These are phyloP conservation scores for Cymbidium sinense DNA, from an alignment of 106 monocot genomes.

Conservation along the genomic window DNA sequence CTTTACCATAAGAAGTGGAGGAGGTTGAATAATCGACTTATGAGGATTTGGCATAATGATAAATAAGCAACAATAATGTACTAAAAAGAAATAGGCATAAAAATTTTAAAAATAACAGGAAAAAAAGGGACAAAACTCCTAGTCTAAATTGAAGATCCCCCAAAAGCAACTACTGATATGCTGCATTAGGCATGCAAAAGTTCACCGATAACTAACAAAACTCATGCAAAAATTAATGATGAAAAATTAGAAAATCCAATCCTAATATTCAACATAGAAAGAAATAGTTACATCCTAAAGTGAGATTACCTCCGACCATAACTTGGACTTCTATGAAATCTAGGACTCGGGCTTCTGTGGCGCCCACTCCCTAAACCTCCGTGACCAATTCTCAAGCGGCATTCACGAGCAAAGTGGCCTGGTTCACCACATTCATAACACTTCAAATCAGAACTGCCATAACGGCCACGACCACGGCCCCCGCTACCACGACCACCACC, in stretches of 20 bases:
- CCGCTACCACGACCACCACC: constrained; percentile 42
- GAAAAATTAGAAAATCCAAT: too few relatives aligned
- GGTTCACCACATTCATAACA: constrained; percentile 92
- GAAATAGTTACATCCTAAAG: background rate
- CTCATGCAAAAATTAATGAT: too few relatives aligned
- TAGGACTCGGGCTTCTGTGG: constrained; percentile 57
- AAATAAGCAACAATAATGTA: too few relatives aligned
- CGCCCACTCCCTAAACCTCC: constrained; percentile 67
- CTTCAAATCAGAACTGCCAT: constrained; percentile 58
- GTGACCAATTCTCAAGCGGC: constrained; percentile 66
- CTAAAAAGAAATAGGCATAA: background rate
- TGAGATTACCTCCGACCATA: constrained; percentile 60
- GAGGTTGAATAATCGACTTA: background rate
- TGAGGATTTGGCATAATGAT: background rate
- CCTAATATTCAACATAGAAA: too few relatives aligned
- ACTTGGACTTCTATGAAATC: constrained; percentile 52
- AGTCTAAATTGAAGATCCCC: too few relatives aligned
- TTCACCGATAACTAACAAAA: too few relatives aligned
- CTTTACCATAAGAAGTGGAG: background rate
- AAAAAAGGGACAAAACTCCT: background rate
- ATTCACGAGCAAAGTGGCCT: constrained; percentile 95
- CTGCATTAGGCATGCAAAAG: too few relatives aligned
- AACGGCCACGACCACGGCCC: constrained; percentile 11
- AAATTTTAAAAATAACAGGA: background rate
- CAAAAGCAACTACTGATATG: too few relatives aligned